Percentiles rank a stretch among this genome's conserved stretches.
These are phyloP conservation scores for Naganishia sp. DNA, from an alignment of 1,284 basidiomycete species.

Conservation along the genomic window DNA sequence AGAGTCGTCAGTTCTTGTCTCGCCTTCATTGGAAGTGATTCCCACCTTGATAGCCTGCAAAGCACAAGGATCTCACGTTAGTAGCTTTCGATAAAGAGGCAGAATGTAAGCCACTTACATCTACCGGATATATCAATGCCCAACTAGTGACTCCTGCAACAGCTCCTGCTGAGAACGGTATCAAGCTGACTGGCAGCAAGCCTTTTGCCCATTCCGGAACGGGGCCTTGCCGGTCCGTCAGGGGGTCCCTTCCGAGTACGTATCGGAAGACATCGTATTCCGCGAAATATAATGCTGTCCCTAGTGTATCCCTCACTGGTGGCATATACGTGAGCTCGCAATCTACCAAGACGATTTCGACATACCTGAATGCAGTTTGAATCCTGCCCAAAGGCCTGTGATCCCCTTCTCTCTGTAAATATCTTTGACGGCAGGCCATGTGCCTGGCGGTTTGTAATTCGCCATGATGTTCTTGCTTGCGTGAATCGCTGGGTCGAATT, in stretches of 20 bases:
- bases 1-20: too few relatives aligned
- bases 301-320: constrained; percentile 51
- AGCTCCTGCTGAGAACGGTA: constrained; percentile 53
- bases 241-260: constrained; percentile 42
- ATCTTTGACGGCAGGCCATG: constrained; percentile 61
- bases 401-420: constrained; percentile 61
- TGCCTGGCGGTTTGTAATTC: constrained; percentile 61
- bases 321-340: constrained; percentile 13
- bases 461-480: constrained; percentile 27
- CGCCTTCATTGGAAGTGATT: too few relatives aligned
- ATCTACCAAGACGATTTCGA: constrained; percentile 29
- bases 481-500: constrained; percentile 9
- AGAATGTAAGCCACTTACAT: constrained; percentile 42
- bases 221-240: constrained; percentile 41
- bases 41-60: constrained; percentile 49
- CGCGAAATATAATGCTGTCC: constrained; percentile 53
- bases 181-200: constrained; percentile 45
- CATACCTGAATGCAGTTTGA: constrained; percentile 75
- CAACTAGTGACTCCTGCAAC: constrained; percentile 53
- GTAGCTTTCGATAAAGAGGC: neutral
- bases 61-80: neutral
- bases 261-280: constrained; percentile 54
- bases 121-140: constrained; percentile 54
- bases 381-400: constrained; percentile 75
- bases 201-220: constrained; percentile 49